These are phyloP conservation scores for Bruguiera hainesii DNA, from an alignment of 441 rosid genomes.

Conservation along the genomic window DNA sequence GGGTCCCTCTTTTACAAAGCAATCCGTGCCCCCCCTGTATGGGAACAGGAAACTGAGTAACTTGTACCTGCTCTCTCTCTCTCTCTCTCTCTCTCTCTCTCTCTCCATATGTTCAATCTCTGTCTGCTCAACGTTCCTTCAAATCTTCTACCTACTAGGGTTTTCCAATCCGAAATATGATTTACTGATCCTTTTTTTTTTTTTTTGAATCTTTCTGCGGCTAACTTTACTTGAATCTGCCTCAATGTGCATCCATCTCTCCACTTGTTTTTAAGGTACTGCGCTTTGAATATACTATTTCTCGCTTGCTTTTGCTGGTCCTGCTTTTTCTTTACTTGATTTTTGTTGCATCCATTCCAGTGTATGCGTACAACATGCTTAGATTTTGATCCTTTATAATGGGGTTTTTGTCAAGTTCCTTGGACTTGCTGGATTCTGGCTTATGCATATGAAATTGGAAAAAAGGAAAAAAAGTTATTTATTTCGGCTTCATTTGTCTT, in stretches of 20 bases:
- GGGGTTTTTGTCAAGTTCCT: neutral
- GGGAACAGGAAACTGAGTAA: neutral
- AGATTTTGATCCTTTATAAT: neutral
- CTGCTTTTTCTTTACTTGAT: neutral
- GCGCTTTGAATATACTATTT: constrained; percentile 1
- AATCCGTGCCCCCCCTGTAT: neutral
- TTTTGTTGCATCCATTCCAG: neutral
- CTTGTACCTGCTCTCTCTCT: neutral
- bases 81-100: constrained; percentile 11
- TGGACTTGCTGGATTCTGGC: too few relatives aligned
- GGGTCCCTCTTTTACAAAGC: constrained; percentile 29
- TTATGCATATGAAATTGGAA: neutral
- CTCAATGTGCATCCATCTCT: constrained; percentile 15
- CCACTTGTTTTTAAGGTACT: constrained; percentile 26
- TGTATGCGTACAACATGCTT: neutral
- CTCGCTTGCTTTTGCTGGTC: neutral
- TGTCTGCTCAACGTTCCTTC: neutral
- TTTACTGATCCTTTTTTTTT: neutral
- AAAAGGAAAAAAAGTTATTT: too few relatives aligned
- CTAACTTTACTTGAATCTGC: constrained; percentile 1
- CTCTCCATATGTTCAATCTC: neutral
- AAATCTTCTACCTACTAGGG: constrained; percentile 15
- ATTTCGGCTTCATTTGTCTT: too few relatives aligned
- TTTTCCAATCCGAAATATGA: constrained; percentile 21
- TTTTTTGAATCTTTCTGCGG: neutral